Percentiles rank a stretch among this genome's conserved stretches.
Evolutionary conservation across 495 filamentous ascomycete genomes (phyloP).

Genomic region (Penicillium egyptiacum): DNA sequence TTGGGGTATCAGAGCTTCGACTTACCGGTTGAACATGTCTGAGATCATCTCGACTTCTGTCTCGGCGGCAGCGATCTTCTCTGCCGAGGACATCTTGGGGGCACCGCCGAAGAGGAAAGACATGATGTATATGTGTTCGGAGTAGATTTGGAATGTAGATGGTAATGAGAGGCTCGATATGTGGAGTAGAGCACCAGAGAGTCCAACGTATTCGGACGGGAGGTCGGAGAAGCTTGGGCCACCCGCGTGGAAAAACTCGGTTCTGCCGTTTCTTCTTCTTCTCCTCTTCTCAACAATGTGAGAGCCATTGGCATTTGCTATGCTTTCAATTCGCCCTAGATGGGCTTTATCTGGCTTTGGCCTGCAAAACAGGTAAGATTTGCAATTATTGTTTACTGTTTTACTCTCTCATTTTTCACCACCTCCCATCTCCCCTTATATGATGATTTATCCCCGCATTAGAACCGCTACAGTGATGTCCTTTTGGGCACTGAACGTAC

Average conservation of each 20-base stretch:
- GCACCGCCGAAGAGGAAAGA: slow-evolving; percentile 88
- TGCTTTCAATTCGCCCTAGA: slow-evolving; percentile 42
- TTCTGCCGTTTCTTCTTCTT: slow-evolving; percentile 26
- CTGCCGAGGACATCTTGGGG: slow-evolving; percentile 85
- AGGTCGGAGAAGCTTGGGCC: slow-evolving; percentile 39
- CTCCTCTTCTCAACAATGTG: slow-evolving; percentile 28
- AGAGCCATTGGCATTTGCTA: slow-evolving; percentile 18
- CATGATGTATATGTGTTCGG: slow-evolving; percentile 57
- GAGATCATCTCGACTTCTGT: slow-evolving; percentile 89
- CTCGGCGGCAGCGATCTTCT: slow-evolving; percentile 94
- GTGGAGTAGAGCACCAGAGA: background rate
- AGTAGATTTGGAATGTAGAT: slow-evolving; percentile 8
- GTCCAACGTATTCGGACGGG: slow-evolving; percentile 8
- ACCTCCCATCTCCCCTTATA: slow-evolving; percentile 21
- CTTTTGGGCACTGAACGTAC: slow-evolving; percentile 43
- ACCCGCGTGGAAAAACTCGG: slow-evolving; percentile 24
- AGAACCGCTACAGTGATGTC: slow-evolving; percentile 97
- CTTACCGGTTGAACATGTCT: slow-evolving; percentile 93
- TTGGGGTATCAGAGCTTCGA: slow-evolving; percentile 1
- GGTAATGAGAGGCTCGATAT: slow-evolving; percentile 3
- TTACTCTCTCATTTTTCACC: slow-evolving; percentile 2
- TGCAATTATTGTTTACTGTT: slow-evolving; percentile 3
- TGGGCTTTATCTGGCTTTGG: slow-evolving; percentile 32
- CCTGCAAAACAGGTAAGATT: slow-evolving; percentile 39
- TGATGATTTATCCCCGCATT: slow-evolving; percentile 55